Evolutionary conservation across 257 asterid species (phyloP), one percentile per base, ranked within the genome.

Genomic region (Solanum bulbocastanum): DNA sequence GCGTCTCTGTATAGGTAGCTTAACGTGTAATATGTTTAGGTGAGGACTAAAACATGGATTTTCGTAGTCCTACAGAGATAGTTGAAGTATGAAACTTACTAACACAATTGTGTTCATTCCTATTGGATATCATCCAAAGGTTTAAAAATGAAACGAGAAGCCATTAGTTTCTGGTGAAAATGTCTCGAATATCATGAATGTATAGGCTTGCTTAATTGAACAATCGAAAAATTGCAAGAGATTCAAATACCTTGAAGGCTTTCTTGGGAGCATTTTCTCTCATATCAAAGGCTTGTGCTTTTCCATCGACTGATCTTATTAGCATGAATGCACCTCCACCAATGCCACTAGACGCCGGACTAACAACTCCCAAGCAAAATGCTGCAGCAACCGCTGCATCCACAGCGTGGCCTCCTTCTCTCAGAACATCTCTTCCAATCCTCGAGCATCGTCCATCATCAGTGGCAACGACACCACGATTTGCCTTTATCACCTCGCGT

Each of bases 261-360:
- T 25, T 52, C 16, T 35, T 79, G 14, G 98, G 98, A 58, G 98
- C 95, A 1, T 93, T 94, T 74, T 95, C 98, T 90, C 98, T 93
- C 93, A 92, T 92, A 87, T 95, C 98, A 56, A 90, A 93, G 74
- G 90, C 98, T 74, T 90, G 88, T 1, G 92, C 65, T 7, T 86
- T 86, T 10, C 93, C 96, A 49, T 89, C 86, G 18, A 91, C 89
- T 14, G 90, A 78, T 11, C 94, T 87, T 33, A 94, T 87, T 15
- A 95, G 90, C 96, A 95, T 94, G 88, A 95, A 95, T 5, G 94
- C 95, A 14, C 98, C 98, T 5, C 98, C 98, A 42, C 98, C 98
- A 18, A 94, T 92, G 86, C 98, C 98, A 40, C 98, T 95, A 16
- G 97, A 94, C 1, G 95, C 97, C 0, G 97, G 94, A 92, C 93